Base-by-base conservation (phyloP, 257 asterid species). In the Gardenia jasminoides region DNA sequence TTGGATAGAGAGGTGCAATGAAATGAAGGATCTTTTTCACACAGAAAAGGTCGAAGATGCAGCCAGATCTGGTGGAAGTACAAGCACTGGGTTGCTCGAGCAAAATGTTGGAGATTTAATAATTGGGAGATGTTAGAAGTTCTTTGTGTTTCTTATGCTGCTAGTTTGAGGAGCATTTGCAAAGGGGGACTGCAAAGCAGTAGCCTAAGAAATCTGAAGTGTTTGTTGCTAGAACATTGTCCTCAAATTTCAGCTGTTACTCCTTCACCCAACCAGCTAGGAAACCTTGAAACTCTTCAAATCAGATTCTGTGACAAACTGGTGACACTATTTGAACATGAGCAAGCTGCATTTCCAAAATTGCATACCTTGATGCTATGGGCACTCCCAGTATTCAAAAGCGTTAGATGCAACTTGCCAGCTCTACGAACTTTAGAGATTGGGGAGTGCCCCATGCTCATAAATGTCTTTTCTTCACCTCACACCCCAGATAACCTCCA, bases 1-100 rank as follows among this genome's bases (percentile, higher is more conserved):
- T 73, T 88, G 89, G 91, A 85, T 88, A 31, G 89, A 83, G 80
- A 82, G 86, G 11, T 88, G 89, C 82, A 79, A 75, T 36, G 78
- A 78, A 50, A 78, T 85, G 85, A 62, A 78, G 82, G 58, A 83
- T 76, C 80, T 82, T 10, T 24, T 82, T 11, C 81, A 24, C 41
- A n/a, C 58, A 39, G 80, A 76, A 70, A 43, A 77, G 76, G 77
- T 26, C 22, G 41, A 74, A 62, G 77, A 48, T 26, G 24, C 30
- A 47, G 48, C 69, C 31, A 10, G 30, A 33, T 28, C 41, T 31
- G 72, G 50, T 43, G 75, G 50, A 9, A 43, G 36, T 24, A 36
- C 36, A 36, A 44, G 44, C 20, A 70, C 58, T 44, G 75, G 46
- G 26, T 36, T 44, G 62, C 59, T 2, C 16, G 68, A 67, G 50